Conservation (phyloP, 176 grass and related monocot genomes). For the Carex cristatella region DNA sequence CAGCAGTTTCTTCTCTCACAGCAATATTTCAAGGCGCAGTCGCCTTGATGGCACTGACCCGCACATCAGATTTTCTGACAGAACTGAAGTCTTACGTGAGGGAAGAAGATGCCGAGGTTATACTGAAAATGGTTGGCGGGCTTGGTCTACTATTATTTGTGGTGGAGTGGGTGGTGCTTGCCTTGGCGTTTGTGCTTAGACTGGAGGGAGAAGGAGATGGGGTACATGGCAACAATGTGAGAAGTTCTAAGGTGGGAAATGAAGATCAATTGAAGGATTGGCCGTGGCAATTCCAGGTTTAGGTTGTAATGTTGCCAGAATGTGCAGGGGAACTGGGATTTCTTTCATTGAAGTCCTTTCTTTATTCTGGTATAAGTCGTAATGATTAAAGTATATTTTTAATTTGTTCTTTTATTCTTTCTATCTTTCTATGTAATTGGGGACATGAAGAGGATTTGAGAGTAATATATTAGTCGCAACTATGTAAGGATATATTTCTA, state of each 20-base stretch:
- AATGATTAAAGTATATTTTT: not conserved
- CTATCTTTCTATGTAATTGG: slow-evolving; percentile 6
- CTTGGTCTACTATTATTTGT: slow-evolving; percentile 78
- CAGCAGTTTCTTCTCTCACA: slow-evolving; percentile 58
- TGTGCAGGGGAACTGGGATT: not conserved
- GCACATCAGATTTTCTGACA: slow-evolving; percentile 63
- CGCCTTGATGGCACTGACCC: slow-evolving; percentile 64
- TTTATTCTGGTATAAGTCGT: not conserved
- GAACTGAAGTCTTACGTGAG: slow-evolving; percentile 85
- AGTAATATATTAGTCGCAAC: not conserved
- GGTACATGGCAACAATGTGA: not conserved
- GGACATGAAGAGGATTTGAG: not conserved
- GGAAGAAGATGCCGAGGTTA: slow-evolving; percentile 83
- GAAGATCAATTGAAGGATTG: slow-evolving; percentile 57
- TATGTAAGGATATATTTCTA: slow-evolving; percentile 11
- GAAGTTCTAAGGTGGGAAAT: slow-evolving; percentile 28
- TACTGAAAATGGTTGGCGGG: slow-evolving; percentile 90
- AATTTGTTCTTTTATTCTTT: slow-evolving; percentile 20
- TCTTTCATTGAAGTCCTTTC: slow-evolving; percentile 3
- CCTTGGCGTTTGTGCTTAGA: slow-evolving; percentile 64
- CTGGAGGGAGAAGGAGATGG: slow-evolving; percentile 45
- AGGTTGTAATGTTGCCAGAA: not conserved
- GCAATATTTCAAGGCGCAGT: slow-evolving; percentile 93
- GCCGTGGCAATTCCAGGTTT: slow-evolving; percentile 69
- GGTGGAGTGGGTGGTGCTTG: slow-evolving; percentile 79